Evolutionary conservation across 371 early-diverging fungal genomes (phyloP).

Genomic region (Globomyces sp.): DNA sequence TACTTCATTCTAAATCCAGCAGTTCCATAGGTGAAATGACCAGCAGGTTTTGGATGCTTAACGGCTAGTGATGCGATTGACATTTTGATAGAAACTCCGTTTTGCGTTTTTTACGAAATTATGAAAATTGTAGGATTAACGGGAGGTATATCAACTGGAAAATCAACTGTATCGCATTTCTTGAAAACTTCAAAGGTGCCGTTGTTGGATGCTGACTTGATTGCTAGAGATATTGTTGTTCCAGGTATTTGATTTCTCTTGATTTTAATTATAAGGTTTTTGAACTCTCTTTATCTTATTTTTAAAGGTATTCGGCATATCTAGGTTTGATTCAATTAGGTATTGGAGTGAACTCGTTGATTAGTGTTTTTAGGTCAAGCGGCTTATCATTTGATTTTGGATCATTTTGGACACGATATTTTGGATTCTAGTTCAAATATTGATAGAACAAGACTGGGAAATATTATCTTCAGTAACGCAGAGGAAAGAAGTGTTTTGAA

Average conservation of each 20-base stretch:
- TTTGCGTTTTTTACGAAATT: neutral
- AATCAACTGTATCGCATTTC: constrained; percentile 77
- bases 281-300: no score
- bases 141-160: constrained; percentile 91
- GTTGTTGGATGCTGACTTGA: constrained; percentile 89
- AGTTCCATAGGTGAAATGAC: constrained; percentile 86
- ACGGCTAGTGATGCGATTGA: constrained; percentile 28
- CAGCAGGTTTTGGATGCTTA: constrained; percentile 52
- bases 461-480: constrained; percentile 74
- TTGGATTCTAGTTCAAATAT: constrained; percentile 56
- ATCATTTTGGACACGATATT: constrained; percentile 72
- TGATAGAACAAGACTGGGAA: constrained; percentile 75
- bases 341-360: no score
- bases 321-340: neutral
- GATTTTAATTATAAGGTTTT: no score
- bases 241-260: constrained; percentile 63
- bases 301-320: neutral
- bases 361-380: no score
- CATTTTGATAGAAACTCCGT: neutral
- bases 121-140: constrained; percentile 59
- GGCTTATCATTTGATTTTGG: constrained; percentile 61
- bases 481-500: constrained; percentile 73
- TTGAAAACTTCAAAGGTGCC: constrained; percentile 54
- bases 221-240: constrained; percentile 84
- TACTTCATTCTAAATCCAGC: constrained; percentile 92